Percentiles rank a stretch among this genome's conserved stretches.
phyloP scores from a whole-genome alignment of 441 rosid genomes.

The Adansonia grandidieri region DNA sequence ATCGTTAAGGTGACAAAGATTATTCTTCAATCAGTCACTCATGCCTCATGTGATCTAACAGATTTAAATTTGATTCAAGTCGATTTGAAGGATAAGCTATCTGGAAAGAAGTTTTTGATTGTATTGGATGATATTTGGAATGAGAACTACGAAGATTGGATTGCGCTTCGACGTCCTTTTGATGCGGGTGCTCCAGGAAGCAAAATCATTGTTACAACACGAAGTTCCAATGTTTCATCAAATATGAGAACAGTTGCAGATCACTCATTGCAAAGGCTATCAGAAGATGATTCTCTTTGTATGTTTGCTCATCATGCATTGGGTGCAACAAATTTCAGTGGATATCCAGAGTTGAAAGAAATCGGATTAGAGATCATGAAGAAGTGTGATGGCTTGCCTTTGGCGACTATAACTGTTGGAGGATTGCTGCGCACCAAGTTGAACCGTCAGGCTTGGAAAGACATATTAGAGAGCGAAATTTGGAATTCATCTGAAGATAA shows the following conservation, averaged over 20 bases:
- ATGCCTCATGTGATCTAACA: background rate
- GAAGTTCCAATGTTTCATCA: background rate
- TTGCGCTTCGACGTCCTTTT: background rate
- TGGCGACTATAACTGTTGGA: conserved; percentile 22
- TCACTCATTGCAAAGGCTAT: background rate
- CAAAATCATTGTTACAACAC: background rate
- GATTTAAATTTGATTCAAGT: background rate
- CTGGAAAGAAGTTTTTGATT: background rate
- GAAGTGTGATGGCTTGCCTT: conserved; percentile 19
- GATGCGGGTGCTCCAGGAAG: background rate
- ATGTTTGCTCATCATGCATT: background rate
- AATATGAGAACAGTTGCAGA: background rate
- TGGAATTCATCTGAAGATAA: background rate
- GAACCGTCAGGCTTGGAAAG: background rate
- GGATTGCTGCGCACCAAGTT: background rate
- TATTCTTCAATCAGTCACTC: background rate
- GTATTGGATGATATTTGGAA: background rate
- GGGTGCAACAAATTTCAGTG: background rate
- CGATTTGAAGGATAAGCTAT: background rate
- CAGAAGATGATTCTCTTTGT: background rate
- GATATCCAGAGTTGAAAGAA: background rate
- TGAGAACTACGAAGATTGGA: background rate
- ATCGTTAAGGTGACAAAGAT: background rate
- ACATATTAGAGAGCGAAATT: background rate
- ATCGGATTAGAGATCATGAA: background rate